Conservation (phyloP, 2,329 filamentous ascomycete species). For the Colletotrichum eremochloae region DNA sequence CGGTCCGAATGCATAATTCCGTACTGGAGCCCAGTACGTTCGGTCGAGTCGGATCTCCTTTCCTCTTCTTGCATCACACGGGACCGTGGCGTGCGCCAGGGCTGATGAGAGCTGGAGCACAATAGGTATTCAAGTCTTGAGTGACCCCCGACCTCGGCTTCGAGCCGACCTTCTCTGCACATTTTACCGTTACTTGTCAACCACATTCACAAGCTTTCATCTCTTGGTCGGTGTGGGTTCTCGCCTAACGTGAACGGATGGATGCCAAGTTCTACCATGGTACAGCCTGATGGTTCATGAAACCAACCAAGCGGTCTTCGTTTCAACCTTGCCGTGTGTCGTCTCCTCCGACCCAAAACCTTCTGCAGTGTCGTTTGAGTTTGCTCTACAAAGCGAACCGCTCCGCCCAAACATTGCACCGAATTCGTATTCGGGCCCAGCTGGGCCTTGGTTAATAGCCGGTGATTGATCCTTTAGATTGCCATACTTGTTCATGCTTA, state of each 20-base stretch:
- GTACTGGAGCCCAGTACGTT: background rate
- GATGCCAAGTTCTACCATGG: conserved; percentile 11
- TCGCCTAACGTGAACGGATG: background rate
- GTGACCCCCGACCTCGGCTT: background rate
- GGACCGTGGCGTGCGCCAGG: background rate
- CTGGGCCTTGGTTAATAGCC: background rate
- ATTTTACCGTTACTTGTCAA: background rate
- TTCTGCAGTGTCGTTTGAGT: conserved; percentile 18
- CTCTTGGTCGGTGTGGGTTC: background rate
- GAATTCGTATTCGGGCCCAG: conserved; percentile 37
- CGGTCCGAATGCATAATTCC: background rate
- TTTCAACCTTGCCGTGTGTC: conserved; percentile 14
- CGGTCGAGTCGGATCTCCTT: background rate
- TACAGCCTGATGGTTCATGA: conserved; percentile 6
- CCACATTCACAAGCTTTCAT: background rate
- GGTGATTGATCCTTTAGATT: background rate
- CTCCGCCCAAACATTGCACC: conserved; percentile 9
- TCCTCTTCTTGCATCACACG: background rate
- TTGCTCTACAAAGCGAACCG: conserved; percentile 5
- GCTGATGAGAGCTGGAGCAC: background rate
- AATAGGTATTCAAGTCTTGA: background rate
- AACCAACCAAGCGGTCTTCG: conserved; percentile 13
- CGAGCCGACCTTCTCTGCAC: background rate
- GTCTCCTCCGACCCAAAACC: background rate
- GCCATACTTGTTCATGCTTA: background rate